Evolutionary conservation across 495 filamentous ascomycete species (phyloP), one percentile per base, ranked within the genome.

Genomic region (Aspergillus baeticus): DNA sequence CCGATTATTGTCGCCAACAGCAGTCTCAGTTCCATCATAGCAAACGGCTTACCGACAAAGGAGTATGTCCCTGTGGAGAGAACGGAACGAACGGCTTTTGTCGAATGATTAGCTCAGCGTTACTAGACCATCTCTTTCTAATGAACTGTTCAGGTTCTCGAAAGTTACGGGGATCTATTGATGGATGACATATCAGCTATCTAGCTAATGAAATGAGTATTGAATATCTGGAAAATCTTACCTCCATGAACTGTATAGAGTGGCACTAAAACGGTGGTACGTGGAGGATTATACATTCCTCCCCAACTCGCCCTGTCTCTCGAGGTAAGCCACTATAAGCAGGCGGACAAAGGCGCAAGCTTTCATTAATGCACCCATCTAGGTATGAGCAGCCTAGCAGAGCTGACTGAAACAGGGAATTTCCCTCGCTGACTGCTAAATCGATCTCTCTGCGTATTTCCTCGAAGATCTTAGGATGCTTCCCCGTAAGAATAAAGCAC

Each of bases 21-120:
- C 41, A 69, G 60, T 11, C 69, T 68, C 42, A 77, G 53, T 35
- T 64, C 68, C 59, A 70, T 69, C 33, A 71, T 63, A 1, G 69
- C 74, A 29, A 77, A 52, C 23, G 62, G 56, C 54, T 66, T 69
- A 4, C 72, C 72, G 8, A 57, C 50, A 26, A 68, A 63, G 11
- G 46, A 37, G 34, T 65, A 71, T 15, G 43, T 17, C 2, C 68
- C 68, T 1, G 46, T 57, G 14, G 63, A 63, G 52, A 63, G 52
- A 74, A 74, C 3, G 71, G 62, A 10, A 48, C 58, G 51, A 70
- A 69, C 8, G 65, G 68, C 54, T 63, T 56, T 31, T 57, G 60
- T 17, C 65, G 62, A 20, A 60, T 54, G 1, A 70, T 41, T 59
- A 73, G 33, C 38, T 72, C 65, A 2, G 66, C 62, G 35, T 53